These are phyloP conservation scores for Phytophthora pini DNA, from an alignment of 352 stramenopile species.

Conservation along the genomic window DNA sequence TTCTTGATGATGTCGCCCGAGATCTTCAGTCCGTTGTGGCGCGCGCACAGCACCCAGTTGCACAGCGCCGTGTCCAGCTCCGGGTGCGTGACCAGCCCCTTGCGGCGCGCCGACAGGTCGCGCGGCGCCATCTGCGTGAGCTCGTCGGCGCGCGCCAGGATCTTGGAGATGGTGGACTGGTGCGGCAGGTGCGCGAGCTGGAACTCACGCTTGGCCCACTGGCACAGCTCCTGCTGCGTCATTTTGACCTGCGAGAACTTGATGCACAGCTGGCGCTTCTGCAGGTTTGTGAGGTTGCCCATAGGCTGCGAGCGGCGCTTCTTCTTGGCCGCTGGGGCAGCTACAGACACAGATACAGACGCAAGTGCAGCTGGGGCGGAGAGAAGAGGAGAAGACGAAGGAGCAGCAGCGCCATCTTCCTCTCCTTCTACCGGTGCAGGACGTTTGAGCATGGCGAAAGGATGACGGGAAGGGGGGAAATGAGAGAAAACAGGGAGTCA, in stretches of 20 bases:
- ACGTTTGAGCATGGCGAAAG: conserved; percentile 32
- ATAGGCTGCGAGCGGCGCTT: conserved; percentile 58
- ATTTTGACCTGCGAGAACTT: conserved; percentile 64
- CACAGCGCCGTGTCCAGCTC: conserved; percentile 67
- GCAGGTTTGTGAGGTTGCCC: conserved; percentile 67
- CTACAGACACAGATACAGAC: neutral
- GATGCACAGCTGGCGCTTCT: conserved; percentile 68
- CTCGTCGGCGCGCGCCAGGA: conserved; percentile 51
- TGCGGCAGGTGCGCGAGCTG: conserved; percentile 57
- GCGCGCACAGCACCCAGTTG: conserved; percentile 64
- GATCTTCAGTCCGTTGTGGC: conserved; percentile 57
- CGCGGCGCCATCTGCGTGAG: conserved; percentile 56
- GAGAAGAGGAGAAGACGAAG: too few relatives aligned
- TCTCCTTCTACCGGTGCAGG: conserved; percentile 3
- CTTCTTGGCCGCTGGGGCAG: conserved; percentile 27
- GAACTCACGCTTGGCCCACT: conserved; percentile 71
- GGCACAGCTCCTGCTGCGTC: conserved; percentile 68
- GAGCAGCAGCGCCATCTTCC: too few relatives aligned
- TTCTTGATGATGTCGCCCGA: conserved; percentile 71
- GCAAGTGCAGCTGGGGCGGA: too few relatives aligned
- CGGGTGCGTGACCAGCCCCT: conserved; percentile 57
- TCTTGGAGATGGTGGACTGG: conserved; percentile 74
- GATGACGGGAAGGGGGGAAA: conserved; percentile 37
- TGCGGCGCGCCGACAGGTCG: conserved; percentile 46
- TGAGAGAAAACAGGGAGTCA: conserved; percentile 32